Percentiles rank a stretch among this genome's conserved stretches.
Conservation (phyloP, 1,139 yeast genomes). For the Yamadazyma atlantica region DNA sequence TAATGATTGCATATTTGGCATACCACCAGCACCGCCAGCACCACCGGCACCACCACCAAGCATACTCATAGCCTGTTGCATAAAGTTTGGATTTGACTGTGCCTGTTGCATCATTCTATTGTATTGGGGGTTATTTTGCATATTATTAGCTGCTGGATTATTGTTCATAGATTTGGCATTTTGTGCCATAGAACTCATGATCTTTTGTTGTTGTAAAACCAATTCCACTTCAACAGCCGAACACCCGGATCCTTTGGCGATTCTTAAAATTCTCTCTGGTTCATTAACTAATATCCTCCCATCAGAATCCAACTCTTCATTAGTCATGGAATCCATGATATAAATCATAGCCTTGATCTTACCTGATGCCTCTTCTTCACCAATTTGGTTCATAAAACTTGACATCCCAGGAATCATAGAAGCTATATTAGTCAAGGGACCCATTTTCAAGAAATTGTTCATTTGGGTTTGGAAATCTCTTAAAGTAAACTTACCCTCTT, state of each 20-base stretch:
- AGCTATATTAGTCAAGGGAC: slow-evolving; percentile 90
- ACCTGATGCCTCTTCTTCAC: slow-evolving; percentile 85
- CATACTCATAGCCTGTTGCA: slow-evolving; percentile 57
- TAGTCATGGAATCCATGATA: slow-evolving; percentile 96
- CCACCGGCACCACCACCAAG: slow-evolving; percentile 49
- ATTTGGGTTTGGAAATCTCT: slow-evolving; percentile 92
- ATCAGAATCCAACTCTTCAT: slow-evolving; percentile 85
- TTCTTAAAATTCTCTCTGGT: slow-evolving; percentile 84
- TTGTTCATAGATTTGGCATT: slow-evolving; percentile 57
- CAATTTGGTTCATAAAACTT: slow-evolving; percentile 79
- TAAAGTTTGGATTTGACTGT: slow-evolving; percentile 50
- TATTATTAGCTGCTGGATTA: slow-evolving; percentile 47
- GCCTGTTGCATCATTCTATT: slow-evolving; percentile 49
- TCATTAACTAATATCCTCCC: slow-evolving; percentile 78
- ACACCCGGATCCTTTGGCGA: slow-evolving; percentile 96
- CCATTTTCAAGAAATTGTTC: slow-evolving; percentile 95
- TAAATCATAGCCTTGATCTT: slow-evolving; percentile 86
- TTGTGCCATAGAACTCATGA: slow-evolving; percentile 94
- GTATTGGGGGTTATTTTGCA: slow-evolving; percentile 23
- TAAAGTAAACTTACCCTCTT: slow-evolving; percentile 92
- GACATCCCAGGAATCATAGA: slow-evolving; percentile 95
- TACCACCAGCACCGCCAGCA: slow-evolving; percentile 53
- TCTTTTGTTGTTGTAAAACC: slow-evolving; percentile 85
- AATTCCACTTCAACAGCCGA: slow-evolving; percentile 91
- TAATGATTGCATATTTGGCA: slow-evolving; percentile 55